These are phyloP conservation scores for Plantago major DNA, from an alignment of 257 asterid genomes.

Conservation along the genomic window DNA sequence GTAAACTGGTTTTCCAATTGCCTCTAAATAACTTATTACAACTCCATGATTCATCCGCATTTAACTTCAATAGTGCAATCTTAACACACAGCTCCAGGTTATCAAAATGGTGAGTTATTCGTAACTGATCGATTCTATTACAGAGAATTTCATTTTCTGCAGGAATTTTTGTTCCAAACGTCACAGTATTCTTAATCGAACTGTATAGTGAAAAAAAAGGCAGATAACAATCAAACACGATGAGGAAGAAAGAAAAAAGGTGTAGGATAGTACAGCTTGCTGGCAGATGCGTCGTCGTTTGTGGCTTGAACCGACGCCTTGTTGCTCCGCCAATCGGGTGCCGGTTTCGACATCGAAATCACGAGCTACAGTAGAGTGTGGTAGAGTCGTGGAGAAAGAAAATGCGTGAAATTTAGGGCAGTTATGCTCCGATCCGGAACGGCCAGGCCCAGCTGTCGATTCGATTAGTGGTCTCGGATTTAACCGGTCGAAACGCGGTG, in stretches of 20 bases:
- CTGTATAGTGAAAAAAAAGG: background rate
- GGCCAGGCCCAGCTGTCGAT: too few species aligned
- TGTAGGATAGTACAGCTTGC: conserved; percentile 56
- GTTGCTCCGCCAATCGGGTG: conserved; percentile 68
- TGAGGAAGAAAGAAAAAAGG: conserved; percentile 10
- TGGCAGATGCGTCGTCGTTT: conserved; percentile 96
- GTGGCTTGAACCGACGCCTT: conserved; percentile 92
- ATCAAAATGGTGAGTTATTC: too few species aligned
- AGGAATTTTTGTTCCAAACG: too few species aligned
- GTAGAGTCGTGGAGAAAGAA: background rate
- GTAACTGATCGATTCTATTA: too few species aligned
- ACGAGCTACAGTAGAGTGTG: background rate
- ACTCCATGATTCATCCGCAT: background rate
- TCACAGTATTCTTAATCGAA: too few species aligned
- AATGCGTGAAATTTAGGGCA: too few species aligned
- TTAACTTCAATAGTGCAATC: too few species aligned
- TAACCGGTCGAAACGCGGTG: too few species aligned
- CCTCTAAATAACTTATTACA: background rate
- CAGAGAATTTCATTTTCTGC: too few species aligned
- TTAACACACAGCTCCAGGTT: too few species aligned
- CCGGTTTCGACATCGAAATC: conserved; percentile 47
- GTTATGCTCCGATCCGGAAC: too few species aligned
- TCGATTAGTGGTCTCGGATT: too few species aligned
- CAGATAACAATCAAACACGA: background rate
- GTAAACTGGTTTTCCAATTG: background rate